Evolutionary conservation across 306 rosid species (phyloP), one percentile per base, ranked within the genome.

Genomic region (Glycyrrhiza uralensis): DNA sequence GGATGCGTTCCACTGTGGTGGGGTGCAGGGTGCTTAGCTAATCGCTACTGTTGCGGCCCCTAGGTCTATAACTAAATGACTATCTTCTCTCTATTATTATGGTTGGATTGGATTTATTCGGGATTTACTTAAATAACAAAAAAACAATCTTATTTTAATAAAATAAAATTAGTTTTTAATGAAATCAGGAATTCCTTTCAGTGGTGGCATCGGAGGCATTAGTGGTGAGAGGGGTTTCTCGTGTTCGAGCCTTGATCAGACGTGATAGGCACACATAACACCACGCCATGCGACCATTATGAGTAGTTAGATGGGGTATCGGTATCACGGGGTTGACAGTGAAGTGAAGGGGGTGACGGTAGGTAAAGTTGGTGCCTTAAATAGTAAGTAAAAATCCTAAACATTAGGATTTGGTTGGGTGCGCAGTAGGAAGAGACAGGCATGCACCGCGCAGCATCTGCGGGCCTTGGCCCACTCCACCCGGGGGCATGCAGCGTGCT

Each of bases 281-380:
- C 41, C 22, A 32, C 22, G 47, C 8, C 60, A 42, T 26, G 32
- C 5, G 6, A 33, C 5, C 5, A 54, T 23, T 20, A 45, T 72
- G 68, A 47, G 69, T 17, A 36, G 63, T 32, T 71, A 59, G 63
- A 56, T 36, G 70, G 54, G 49, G 74, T 13, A 17, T 56, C 12
- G 7, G 52, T 18, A 13, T 80, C 84, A 69, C 84, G 80, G 58
- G 76, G 23, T 10, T 57, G 79, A 79, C 3, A 54, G 77, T 51
- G 73, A 54, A 42, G n/a, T n/a, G n/a, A n/a, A n/a, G n/a, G 39
- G 70, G 50, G 42, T 66, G 30, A 41, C 2, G 78, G 75, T 66
- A 13, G 80, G 52, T 60, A 24, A 72, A 73, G 66, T 50, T 68
- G 73, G 66, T 50, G 36, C 26, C 56, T 68, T 80, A 46, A 72